phyloP scores from a whole-genome alignment of 2,329 filamentous ascomycete species.

The Ophiostoma sp. region DNA sequence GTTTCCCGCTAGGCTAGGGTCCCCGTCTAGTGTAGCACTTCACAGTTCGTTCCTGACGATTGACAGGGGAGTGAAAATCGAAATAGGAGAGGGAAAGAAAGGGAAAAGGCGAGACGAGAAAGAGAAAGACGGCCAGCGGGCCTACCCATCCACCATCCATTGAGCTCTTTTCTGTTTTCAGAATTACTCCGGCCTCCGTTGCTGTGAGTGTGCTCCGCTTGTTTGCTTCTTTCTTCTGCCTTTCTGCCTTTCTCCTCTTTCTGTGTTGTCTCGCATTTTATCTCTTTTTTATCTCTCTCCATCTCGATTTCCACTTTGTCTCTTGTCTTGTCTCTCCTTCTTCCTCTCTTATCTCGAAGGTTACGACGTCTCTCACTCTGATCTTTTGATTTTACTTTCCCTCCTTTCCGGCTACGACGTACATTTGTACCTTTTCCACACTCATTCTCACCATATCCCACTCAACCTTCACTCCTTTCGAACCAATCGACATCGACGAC shows the following conservation, averaged over 20 bases:
- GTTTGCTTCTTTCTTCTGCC: neutral
- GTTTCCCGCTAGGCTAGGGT: conserved; percentile 2
- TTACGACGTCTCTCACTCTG: neutral
- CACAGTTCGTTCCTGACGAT: neutral
- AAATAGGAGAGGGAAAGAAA: neutral
- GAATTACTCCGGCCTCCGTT: neutral
- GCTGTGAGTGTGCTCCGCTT: neutral
- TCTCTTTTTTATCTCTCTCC: neutral
- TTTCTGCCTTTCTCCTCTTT: neutral
- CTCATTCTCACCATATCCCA: neutral
- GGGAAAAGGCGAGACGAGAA: neutral
- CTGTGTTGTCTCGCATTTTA: neutral
- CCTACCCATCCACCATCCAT: neutral
- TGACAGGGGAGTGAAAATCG: neutral
- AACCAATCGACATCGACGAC: neutral
- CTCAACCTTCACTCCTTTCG: neutral
- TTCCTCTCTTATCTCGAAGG: neutral
- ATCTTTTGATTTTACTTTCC: neutral
- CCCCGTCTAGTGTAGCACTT: neutral
- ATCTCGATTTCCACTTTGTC: neutral
- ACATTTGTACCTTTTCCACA: neutral
- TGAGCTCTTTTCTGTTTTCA: conserved; percentile 19
- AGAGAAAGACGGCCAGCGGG: neutral
- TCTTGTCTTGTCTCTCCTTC: neutral
- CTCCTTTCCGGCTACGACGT: neutral